A percentile compares a stretch with the other conserved stretches of the same genome.
phyloP scores from a whole-genome alignment of 2,329 filamentous ascomycete species.

The Capronia americana region DNA sequence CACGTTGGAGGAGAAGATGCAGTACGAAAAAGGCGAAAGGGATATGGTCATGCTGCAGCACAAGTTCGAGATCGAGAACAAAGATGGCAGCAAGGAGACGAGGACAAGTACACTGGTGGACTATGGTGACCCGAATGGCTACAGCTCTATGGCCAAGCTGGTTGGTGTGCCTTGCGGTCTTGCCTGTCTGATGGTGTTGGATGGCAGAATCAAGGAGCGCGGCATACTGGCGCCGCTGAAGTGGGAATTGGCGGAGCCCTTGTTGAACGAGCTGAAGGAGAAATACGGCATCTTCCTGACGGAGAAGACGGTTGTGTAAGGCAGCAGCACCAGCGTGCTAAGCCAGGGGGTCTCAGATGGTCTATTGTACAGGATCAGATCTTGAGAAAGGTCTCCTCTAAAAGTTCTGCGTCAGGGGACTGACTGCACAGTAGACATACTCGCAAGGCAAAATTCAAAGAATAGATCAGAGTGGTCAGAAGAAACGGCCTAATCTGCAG shows the following conservation, averaged over 20 bases:
- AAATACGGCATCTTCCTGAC: slow-evolving; percentile 76
- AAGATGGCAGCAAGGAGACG: slow-evolving; percentile 77
- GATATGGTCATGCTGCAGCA: slow-evolving; percentile 74
- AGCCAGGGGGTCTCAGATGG: background rate
- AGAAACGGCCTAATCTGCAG: background rate
- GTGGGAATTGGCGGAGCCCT: slow-evolving; percentile 71
- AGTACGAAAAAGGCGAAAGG: slow-evolving; percentile 80
- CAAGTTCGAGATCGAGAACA: slow-evolving; percentile 79
- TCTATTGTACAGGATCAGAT: background rate
- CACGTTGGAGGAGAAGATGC: slow-evolving; percentile 88
- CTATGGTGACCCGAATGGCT: slow-evolving; percentile 75
- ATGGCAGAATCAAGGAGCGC: slow-evolving; percentile 74
- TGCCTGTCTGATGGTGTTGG: slow-evolving; percentile 77
- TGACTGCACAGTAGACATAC: background rate
- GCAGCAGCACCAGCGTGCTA: background rate
- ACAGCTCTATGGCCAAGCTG: slow-evolving; percentile 82
- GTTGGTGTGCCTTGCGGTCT: slow-evolving; percentile 78
- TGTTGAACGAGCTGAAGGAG: slow-evolving; percentile 79
- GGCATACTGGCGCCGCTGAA: slow-evolving; percentile 80
- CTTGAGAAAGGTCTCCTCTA: background rate
- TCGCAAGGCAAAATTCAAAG: background rate
- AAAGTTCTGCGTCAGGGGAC: background rate
- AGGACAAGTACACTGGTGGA: slow-evolving; percentile 81
- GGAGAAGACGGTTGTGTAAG: slow-evolving; percentile 63
- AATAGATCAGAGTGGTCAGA: background rate